A percentile compares a stretch with the other conserved stretches of the same genome.
Conservation (phyloP, 140 eudicot species). For the Senecio squalidus region DNA sequence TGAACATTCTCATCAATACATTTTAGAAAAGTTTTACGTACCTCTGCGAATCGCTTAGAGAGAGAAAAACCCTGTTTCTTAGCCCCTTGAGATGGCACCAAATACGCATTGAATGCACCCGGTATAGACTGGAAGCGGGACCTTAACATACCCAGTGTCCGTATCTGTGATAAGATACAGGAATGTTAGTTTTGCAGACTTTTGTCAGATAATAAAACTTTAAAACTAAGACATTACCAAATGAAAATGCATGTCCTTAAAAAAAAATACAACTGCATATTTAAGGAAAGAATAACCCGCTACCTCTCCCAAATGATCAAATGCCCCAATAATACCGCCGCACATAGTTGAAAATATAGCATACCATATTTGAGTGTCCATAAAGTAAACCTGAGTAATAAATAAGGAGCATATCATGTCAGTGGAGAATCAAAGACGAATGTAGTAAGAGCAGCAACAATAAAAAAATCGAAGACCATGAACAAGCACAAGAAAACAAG, state of each 20-base stretch:
- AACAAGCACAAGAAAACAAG: background rate
- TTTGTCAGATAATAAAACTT: conserved; percentile 13
- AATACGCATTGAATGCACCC: conserved; percentile 83
- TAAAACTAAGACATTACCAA: conserved; percentile 7
- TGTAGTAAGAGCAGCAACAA: conserved; percentile 10
- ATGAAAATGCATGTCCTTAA: conserved; percentile 16
- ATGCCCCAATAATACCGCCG: conserved; percentile 96
- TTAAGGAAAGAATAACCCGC: background rate
- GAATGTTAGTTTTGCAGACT: background rate
- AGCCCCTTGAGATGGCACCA: conserved; percentile 74
- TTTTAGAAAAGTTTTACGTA: conserved; percentile 21
- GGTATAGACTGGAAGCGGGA: conserved; percentile 95
- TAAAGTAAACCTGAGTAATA: conserved; percentile 76
- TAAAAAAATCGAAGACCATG: background rate
- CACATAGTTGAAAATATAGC: conserved; percentile 78
- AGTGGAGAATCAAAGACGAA: conserved; percentile 5
- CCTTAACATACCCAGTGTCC: conserved; percentile 91
- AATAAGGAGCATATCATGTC: conserved; percentile 18
- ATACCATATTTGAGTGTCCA: conserved; percentile 99
- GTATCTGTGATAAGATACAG: conserved; percentile 50
- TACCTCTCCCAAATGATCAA: conserved; percentile 99
- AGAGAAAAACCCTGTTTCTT: conserved; percentile 67
- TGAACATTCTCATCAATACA: conserved; percentile 11
- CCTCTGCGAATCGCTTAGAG: conserved; percentile 70
- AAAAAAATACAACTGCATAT: conserved; percentile 3